These are phyloP conservation scores for Glaciozyma martinii DNA, from an alignment of 768 basidiomycete genomes.

Conservation along the genomic window DNA sequence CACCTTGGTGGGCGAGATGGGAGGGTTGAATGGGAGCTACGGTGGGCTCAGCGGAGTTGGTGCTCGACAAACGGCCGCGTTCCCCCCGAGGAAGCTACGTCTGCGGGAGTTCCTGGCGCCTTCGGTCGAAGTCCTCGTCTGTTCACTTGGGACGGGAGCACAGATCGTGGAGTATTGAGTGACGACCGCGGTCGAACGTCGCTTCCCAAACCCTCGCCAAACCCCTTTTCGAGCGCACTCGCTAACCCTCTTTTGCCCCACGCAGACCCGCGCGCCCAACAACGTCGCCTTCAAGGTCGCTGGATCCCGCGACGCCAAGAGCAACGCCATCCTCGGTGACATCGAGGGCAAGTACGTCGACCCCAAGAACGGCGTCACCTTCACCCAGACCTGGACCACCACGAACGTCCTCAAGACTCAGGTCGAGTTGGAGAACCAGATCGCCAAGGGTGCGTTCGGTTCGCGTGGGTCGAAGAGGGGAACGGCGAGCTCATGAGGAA, in stretches of 20 bases:
- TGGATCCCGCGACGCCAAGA: conserved; percentile 69
- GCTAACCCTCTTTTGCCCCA: not conserved
- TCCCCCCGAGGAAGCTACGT: too few relatives aligned
- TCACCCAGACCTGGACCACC: conserved; percentile 96
- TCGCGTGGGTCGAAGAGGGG: not conserved
- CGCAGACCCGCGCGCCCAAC: conserved; percentile 48
- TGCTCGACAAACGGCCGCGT: too few relatives aligned
- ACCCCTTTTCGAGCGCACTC: not conserved
- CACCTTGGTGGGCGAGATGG: too few relatives aligned
- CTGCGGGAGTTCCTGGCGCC: too few relatives aligned
- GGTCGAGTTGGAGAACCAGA: conserved; percentile 91
- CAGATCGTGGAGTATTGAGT: too few relatives aligned
- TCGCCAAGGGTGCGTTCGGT: conserved; percentile 58
- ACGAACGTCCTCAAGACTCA: conserved; percentile 81
- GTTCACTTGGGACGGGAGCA: too few relatives aligned
- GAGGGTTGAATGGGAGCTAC: too few relatives aligned
- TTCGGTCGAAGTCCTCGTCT: too few relatives aligned
- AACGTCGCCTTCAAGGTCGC: conserved; percentile 88
- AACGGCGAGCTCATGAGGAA: too few relatives aligned
- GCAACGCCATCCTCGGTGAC: conserved; percentile 68
- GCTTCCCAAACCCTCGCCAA: too few relatives aligned
- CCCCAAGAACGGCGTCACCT: conserved; percentile 80
- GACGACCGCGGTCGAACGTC: too few relatives aligned
- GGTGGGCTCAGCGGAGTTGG: too few relatives aligned
- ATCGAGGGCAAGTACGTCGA: conserved; percentile 91